Base-by-base conservation (phyloP, 495 filamentous ascomycete species). In the Podospora conica region DNA sequence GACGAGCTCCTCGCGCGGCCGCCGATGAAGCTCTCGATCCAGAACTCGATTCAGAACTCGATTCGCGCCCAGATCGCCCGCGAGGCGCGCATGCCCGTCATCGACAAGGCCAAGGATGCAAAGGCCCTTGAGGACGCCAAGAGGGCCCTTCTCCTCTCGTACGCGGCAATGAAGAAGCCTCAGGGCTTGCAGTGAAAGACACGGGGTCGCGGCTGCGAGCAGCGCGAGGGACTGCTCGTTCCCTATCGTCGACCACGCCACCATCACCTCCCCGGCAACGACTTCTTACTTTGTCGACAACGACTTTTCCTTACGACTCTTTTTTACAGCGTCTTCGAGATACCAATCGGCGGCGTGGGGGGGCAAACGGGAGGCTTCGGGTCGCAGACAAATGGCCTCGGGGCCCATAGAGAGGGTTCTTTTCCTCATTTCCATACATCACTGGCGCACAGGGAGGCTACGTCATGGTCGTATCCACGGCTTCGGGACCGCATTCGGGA, bases 1-100 rank as follows among this genome's bases (percentile, higher is more conserved):
- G 78, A 76, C 29, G 71, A 76, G 65, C 72, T 81, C 53, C 76
- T 83, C 18, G 74, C 77, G 7, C 76, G 73, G 31, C 58, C 70
- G 66, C 79, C 80, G 0, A 63, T 65, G 48, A 75, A 72, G 67
- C 73, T 73, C 62, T 75, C 76, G 15, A 68, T 81, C n/a, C 48
- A 71, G 57, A 71, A 79, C 70, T 75, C 76, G 15, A 68, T 81
- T 15, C 48, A 71, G 57, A 71, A 79, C 70, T n/a, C n/a, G n/a
- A n/a, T n/a, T n/a, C 78, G 73, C 40, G 69, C 79, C 33, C 76
- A 77, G 72, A 74, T 77, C 59, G 75, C 71, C 3, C 69, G 71
- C 11, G 65, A 65, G 31, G 21, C 21, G 40, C 5, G 61, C 10
- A 7, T 48, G 33, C 65, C 65, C 2, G 53, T 20, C 10, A 40